Base-by-base conservation (phyloP, 345 rosid species). In the Gossypium sturtianum region DNA sequence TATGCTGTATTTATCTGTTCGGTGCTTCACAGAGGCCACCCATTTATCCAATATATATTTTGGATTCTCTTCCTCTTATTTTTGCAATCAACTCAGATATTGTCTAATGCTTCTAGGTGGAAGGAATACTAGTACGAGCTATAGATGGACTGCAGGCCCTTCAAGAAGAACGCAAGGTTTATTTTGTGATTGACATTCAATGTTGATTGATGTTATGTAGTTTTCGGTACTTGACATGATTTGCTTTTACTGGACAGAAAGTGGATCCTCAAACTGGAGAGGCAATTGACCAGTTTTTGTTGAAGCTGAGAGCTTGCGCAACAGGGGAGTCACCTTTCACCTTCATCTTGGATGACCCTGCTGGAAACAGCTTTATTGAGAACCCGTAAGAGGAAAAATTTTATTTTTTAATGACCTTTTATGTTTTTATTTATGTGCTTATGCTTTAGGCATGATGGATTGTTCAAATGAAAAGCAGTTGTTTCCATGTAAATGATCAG, bases 301-400 rank as follows among this genome's bases (percentile, higher is more conserved):
- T 80, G 70, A 94, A 89, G 85, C 68, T 94, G 81, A 94, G 85
- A 79, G 90, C 93, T 68, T 92, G 93, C 89, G 89, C 97, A 67
- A 70, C 81, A 34, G 97, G 89, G 59, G 86, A 75, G 59, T 84
- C 82, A 11, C 56, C 93, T 22, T 92, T 91, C 78, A 88, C 93
- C 75, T 85, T 92, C 82, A 79, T 91, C 84, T 82, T 94, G 79
- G 97, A 94, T 74, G 98, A 94, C 85, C 95, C 97, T 69, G 83
- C 97, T 67, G 98, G 98, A 76, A 94, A 94, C 84, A 89, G 98
- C 86, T 94, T 94, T 81, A 83, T 94, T 70, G 98, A 94, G 80
- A 94, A 92, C 72, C 98, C 86, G 98, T 94, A 88, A 91, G 97
- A 29, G 68, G 15, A 34, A 16, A 54, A n/a, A 25, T 56, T 43